Percentiles rank a stretch among this genome's conserved stretches.
These are phyloP conservation scores for Pluteus cervinus DNA, from an alignment of 768 basidiomycete genomes.

Conservation along the genomic window DNA sequence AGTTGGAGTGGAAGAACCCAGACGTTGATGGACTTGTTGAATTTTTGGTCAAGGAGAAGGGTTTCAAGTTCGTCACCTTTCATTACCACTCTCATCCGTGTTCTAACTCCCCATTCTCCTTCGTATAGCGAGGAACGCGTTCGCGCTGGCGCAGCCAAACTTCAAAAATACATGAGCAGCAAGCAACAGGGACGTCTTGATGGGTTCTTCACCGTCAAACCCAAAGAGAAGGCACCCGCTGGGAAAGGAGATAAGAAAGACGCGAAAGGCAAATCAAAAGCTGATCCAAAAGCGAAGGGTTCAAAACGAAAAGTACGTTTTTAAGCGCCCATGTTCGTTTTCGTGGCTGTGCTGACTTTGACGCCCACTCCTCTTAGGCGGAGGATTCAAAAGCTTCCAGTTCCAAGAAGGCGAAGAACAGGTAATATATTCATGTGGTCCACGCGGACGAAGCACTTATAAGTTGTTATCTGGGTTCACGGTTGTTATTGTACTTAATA, in stretches of 20 bases:
- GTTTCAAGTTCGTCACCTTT: slow-evolving; percentile 74
- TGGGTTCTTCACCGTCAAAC: slow-evolving; percentile 84
- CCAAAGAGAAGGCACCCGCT: slow-evolving; percentile 39
- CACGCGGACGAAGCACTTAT: too few species aligned
- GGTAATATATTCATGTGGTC: too few species aligned
- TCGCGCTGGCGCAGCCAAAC: slow-evolving; percentile 90
- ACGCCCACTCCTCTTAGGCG: slow-evolving; percentile 15
- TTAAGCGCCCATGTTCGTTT: too few species aligned
- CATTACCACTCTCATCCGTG: too few species aligned
- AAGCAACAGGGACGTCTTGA: slow-evolving; percentile 98
- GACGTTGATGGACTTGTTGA: slow-evolving; percentile 91
- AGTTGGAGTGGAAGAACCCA: slow-evolving; percentile 94
- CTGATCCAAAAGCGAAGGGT: slow-evolving; percentile 28
- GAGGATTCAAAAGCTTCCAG: slow-evolving; percentile 18
- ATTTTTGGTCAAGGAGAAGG: slow-evolving; percentile 91
- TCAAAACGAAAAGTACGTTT: slow-evolving; percentile 9
- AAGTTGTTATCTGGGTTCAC: too few species aligned
- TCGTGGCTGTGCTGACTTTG: too few species aligned
- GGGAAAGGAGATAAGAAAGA: slow-evolving; percentile 21
- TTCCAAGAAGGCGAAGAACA: slow-evolving; percentile 42
- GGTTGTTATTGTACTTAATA: too few species aligned
- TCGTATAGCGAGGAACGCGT: slow-evolving; percentile 88
- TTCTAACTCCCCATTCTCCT: slow-evolving; percentile 7
- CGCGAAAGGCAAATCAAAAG: slow-evolving; percentile 32
- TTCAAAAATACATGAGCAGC: slow-evolving; percentile 75